Conservation (phyloP, 2,329 filamentous ascomycete genomes). For the Aureobasidium leucospermi region DNA sequence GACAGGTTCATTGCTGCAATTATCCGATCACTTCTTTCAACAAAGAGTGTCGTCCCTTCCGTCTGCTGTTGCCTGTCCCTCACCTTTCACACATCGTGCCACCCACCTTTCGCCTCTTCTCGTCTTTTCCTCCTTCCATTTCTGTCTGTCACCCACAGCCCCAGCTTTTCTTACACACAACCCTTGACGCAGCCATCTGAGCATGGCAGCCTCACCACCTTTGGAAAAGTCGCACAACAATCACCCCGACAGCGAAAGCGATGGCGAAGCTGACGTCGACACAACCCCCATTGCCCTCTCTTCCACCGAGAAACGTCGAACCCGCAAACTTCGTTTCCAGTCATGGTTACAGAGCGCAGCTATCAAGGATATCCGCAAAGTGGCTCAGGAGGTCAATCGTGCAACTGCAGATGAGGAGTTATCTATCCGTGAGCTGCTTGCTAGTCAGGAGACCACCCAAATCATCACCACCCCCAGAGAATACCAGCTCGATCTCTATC, state of each 20-base stretch:
- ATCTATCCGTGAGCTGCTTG: slow-evolving; percentile 47
- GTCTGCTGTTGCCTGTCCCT: not conserved
- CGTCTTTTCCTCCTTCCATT: not conserved
- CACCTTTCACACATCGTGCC: not conserved
- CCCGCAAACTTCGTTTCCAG: slow-evolving; percentile 37
- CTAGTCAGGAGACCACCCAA: slow-evolving; percentile 42
- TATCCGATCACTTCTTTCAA: not conserved
- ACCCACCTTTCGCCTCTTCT: not conserved
- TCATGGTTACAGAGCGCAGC: slow-evolving; percentile 38
- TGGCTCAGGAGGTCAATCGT: slow-evolving; percentile 29
- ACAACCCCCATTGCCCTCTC: not conserved
- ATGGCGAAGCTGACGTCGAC: not conserved
- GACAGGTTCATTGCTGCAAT: not conserved
- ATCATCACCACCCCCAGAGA: slow-evolving; percentile 76
- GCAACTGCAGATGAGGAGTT: slow-evolving; percentile 40
- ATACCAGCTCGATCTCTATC: slow-evolving; percentile 88
- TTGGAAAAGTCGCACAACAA: not conserved
- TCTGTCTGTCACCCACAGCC: not conserved
- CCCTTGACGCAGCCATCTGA: not conserved
- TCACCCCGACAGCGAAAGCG: slow-evolving; percentile 3
- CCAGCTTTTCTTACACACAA: too few relatives aligned
- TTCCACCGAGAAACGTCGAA: slow-evolving; percentile 30
- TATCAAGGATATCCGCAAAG: slow-evolving; percentile 34
- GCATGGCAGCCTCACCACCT: not conserved
- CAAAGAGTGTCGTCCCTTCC: not conserved